Evolutionary conservation across 2,329 filamentous ascomycete species (phyloP), one percentile per base, ranked within the genome.

Genomic region (Penicillium palitans): DNA sequence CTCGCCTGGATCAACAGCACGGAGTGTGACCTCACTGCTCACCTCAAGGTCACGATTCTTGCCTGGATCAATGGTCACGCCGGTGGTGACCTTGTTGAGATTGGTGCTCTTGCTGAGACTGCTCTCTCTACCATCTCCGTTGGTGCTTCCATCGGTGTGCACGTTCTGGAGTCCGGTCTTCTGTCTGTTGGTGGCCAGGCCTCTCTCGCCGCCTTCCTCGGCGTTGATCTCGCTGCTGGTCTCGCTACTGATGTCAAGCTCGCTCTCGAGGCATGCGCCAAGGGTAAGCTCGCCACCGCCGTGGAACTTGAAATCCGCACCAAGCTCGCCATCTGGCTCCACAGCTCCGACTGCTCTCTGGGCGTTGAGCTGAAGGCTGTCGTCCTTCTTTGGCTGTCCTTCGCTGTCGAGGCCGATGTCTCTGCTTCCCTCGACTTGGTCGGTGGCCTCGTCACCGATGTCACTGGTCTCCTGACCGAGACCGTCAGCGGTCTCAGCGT

Each of bases 351-450:
- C 62, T 74, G 72, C 71, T 53, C 61, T 21, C 70, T 76, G 21
- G 71, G 70, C 45, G 72, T 66, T 55, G 70, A 76, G 55, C 68
- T 75, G 17, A 75, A 76, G 72, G 68, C 71, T 33, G 61, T 74
- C 48, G 62, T 75, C 46, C 58, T 74, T 33, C 66, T 73, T 62
- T 76, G 74, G 74, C 66, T 76, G 52, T 72, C 73, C 21, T 63
- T 75, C 31, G 68, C 59, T 57, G 67, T 68, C 19, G 61, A 66
- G 12, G 64, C 58, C 31, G 70, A 72, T 29, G 66, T 63, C 51
- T 67, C 69, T 41, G 55, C 73, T 49, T 66, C 69, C 35, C 52
- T 75, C 45, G 66, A 65, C 59, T 54, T 76, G 24, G 57, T 65
- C 52, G 56, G 60, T 24, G 64, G 65, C 47, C 66, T 75, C 27